These are phyloP conservation scores for Hsuehochloa calcarea DNA, from an alignment of 176 grass and related monocot genomes.

Conservation along the genomic window DNA sequence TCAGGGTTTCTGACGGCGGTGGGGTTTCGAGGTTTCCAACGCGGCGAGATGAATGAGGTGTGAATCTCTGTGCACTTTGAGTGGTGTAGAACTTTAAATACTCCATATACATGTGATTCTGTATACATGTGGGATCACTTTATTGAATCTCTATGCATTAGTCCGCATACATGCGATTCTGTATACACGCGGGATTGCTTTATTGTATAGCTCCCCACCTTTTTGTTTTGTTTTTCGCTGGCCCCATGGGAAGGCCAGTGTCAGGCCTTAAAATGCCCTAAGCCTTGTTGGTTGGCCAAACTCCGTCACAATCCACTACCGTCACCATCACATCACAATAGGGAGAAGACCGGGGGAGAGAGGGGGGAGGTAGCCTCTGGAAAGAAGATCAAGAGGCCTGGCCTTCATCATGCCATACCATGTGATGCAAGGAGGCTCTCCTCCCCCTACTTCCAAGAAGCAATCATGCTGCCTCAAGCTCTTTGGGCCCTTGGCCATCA, in stretches of 20 bases:
- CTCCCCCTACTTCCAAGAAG: slow-evolving; percentile 49
- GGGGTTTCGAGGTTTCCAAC: too few relatives aligned
- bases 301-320: slow-evolving; percentile 23
- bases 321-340: slow-evolving; percentile 43
- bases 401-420: slow-evolving; percentile 52
- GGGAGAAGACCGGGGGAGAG: not conserved
- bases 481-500: slow-evolving; percentile 50
- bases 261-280: slow-evolving; percentile 33
- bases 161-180: too few relatives aligned
- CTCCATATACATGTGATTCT: too few relatives aligned
- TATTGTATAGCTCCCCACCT: not conserved
- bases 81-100: too few relatives aligned
- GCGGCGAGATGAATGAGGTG: too few relatives aligned
- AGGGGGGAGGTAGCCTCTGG: not conserved
- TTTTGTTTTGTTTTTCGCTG: not conserved
- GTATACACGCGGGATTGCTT: too few relatives aligned
- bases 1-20: too few relatives aligned
- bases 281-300: slow-evolving; percentile 25
- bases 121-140: too few relatives aligned
- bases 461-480: slow-evolving; percentile 58
- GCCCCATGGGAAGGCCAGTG: not conserved
- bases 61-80: too few relatives aligned
- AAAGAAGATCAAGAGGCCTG: slow-evolving; percentile 43
- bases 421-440: slow-evolving; percentile 44
- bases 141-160: too few relatives aligned